Conservation (phyloP, 2,329 filamentous ascomycete species). For the Fusarium equiseti region DNA sequence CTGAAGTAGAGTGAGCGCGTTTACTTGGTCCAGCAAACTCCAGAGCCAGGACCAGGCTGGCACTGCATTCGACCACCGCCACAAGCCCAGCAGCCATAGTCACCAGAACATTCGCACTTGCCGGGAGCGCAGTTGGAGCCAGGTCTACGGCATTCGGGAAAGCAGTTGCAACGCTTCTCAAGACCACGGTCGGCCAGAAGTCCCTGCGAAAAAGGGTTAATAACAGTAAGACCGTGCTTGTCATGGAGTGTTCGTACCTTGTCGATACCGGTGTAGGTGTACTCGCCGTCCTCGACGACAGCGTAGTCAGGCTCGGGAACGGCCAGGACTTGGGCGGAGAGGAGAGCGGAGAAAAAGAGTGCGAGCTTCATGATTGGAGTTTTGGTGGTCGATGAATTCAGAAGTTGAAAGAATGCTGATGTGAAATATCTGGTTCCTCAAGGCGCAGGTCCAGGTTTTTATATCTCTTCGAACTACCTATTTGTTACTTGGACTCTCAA, state of each 20-base stretch:
- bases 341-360: conserved; percentile 5
- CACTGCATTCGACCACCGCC: conserved; percentile 20
- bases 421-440: background rate
- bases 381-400: background rate
- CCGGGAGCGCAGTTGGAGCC: conserved; percentile 1
- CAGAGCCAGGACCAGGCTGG: background rate
- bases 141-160: background rate
- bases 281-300: conserved; percentile 1
- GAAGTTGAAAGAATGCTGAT: background rate
- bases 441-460: rapidly evolving
- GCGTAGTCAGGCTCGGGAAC: conserved; percentile 5
- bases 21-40: background rate
- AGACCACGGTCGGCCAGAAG: conserved; percentile 17
- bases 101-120: conserved; percentile 11
- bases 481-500: background rate
- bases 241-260: background rate
- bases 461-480: background rate
- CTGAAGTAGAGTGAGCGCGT: background rate
- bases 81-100: conserved; percentile 26
- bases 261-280: conserved; percentile 19
- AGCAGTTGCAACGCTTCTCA: conserved; percentile 9
- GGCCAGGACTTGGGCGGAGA: conserved; percentile 11
- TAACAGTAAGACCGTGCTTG: background rate
- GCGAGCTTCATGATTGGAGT: conserved; percentile 11
- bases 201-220: background rate